Percentiles rank a stretch among this genome's conserved stretches.
These are phyloP conservation scores for Rhizopus delemar DNA, from an alignment of 371 early-diverging fungal genomes.

Conservation along the genomic window DNA sequence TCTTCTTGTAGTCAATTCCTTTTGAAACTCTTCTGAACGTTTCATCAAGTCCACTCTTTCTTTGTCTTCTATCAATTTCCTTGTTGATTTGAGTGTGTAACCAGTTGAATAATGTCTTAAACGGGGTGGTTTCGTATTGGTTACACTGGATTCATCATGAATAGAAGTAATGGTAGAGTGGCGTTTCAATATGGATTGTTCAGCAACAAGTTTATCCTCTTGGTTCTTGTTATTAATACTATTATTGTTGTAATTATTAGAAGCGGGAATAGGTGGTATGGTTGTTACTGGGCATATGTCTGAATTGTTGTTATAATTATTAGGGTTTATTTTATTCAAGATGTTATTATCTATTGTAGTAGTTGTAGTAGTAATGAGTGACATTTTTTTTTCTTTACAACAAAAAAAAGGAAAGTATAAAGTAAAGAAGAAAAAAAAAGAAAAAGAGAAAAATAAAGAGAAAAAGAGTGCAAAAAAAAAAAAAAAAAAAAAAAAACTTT, in stretches of 20 bases:
- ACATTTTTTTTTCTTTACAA: neutral
- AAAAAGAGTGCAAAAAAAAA: neutral
- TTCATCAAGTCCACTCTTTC: conserved; percentile 23
- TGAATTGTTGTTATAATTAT: neutral
- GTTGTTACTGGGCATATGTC: neutral
- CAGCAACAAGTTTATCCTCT: neutral
- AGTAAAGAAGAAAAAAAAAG: neutral
- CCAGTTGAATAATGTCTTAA: conserved; percentile 48
- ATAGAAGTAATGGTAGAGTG: conserved; percentile 21
- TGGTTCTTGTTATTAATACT: neutral
- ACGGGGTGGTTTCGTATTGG: neutral
- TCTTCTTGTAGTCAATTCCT: conserved; percentile 39
- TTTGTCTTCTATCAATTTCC: conserved; percentile 32
- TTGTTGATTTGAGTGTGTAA: conserved; percentile 30
- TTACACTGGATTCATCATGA: neutral
- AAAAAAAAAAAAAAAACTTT: conserved; percentile 1
- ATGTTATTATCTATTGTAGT: neutral
- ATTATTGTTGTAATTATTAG: neutral
- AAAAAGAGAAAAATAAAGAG: neutral
- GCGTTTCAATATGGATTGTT: conserved; percentile 14
- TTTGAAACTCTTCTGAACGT: conserved; percentile 47
- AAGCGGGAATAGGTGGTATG: neutral
- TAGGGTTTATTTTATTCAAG: neutral
- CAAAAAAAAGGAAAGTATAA: conserved; percentile 1
- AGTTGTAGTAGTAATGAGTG: neutral